These are phyloP conservation scores for Myxozyma melibiosi DNA, from an alignment of 805 yeast species.

Conservation along the genomic window DNA sequence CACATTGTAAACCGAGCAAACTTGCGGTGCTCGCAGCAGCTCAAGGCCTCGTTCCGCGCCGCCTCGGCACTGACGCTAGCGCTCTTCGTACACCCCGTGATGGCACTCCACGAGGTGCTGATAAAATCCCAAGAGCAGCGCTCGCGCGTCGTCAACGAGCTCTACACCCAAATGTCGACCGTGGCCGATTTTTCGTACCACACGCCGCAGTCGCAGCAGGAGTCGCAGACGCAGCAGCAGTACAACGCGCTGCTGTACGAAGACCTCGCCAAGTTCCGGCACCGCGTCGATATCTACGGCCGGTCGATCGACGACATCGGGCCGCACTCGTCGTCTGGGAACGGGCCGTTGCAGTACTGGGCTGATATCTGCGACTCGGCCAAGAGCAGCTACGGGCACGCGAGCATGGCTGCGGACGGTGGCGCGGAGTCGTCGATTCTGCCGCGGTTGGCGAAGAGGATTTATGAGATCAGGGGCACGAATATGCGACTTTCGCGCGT, in stretches of 20 bases:
- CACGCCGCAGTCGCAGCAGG: not conserved
- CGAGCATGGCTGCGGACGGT: not conserved
- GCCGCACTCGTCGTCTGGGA: not conserved
- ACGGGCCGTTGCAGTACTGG: constrained; percentile 23
- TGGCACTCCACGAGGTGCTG: constrained; percentile 26
- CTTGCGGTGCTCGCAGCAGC: constrained; percentile 23
- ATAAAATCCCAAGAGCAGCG: constrained; percentile 27
- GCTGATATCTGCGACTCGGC: constrained; percentile 12
- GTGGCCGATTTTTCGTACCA: not conserved
- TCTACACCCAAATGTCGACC: constrained; percentile 20
- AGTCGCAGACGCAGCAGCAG: not conserved
- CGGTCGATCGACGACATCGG: constrained; percentile 9
- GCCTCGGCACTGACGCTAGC: constrained; percentile 24
- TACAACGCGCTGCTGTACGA: constrained; percentile 18
- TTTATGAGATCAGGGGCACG: constrained; percentile 22
- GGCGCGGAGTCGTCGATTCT: constrained; percentile 8
- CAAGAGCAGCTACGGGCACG: not conserved
- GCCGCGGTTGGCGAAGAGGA: constrained; percentile 23
- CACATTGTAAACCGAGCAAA: constrained; percentile 10
- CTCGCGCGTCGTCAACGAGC: constrained; percentile 27
- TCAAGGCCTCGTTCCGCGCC: constrained; percentile 11
- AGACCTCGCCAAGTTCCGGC: constrained; percentile 25
- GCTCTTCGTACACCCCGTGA: constrained; percentile 28
- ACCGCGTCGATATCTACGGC: constrained; percentile 23
- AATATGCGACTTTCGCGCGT: constrained; percentile 10